Evolutionary conservation across 495 filamentous ascomycete genomes (phyloP).

Genomic region (Podospora tetraspora): DNA sequence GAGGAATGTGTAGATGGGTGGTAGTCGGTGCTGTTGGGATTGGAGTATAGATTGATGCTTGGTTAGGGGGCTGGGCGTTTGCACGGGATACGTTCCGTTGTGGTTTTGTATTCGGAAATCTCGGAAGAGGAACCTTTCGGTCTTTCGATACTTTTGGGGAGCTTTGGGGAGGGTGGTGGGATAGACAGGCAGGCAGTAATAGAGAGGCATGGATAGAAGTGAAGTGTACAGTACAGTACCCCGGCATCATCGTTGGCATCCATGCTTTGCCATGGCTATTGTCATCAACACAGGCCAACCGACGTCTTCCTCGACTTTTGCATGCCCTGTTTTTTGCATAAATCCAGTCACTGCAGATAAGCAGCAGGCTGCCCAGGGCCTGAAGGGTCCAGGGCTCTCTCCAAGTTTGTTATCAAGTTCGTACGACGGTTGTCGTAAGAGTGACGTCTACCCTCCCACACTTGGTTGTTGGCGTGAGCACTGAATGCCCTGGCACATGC

Average conservation of each 20-base stretch:
- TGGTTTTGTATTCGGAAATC: neutral
- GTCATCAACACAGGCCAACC: neutral
- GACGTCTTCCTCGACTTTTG: neutral
- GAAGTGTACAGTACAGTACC: neutral
- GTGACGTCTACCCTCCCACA: neutral
- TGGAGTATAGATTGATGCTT: no score
- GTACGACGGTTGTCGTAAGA: neutral
- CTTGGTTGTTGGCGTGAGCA: neutral
- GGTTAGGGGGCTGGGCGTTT: neutral
- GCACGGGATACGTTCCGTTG: neutral
- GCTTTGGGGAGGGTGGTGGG: no score
- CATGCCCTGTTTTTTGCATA: neutral
- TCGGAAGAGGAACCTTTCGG: neutral
- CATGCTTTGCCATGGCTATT: neutral
- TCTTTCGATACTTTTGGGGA: neutral
- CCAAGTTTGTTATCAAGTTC: neutral
- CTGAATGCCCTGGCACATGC: neutral
- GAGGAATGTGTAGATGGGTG: neutral
- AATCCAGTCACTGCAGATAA: neutral
- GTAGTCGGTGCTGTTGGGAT: no score
- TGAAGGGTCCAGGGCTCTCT: neutral
- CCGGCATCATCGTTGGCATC: no score
- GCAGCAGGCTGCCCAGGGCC: neutral
- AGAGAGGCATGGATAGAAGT: neutral
- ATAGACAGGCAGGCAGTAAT: neutral